phyloP scores from a whole-genome alignment of 2,329 filamentous ascomycete species.

The Hymenotorrendiella dingleyae region DNA sequence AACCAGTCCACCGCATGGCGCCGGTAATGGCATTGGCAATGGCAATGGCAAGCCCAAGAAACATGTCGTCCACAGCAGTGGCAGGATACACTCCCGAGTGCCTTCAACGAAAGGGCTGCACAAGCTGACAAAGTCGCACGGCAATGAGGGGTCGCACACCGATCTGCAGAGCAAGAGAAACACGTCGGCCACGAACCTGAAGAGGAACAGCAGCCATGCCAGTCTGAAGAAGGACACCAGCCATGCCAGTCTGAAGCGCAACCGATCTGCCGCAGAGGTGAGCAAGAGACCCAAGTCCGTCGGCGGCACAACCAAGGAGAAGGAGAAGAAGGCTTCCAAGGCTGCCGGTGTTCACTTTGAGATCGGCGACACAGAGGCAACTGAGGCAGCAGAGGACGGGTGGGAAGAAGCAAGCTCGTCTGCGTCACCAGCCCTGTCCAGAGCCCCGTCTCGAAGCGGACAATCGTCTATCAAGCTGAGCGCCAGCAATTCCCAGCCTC shows the following conservation, averaged over 20 bases:
- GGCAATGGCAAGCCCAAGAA: conserved; percentile 27
- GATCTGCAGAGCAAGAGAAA: conserved; percentile 25
- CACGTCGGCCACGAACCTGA: conserved; percentile 31
- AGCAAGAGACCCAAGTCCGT: conserved; percentile 44
- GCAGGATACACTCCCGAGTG: conserved; percentile 23
- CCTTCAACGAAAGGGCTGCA: conserved; percentile 27
- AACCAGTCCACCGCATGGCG: conserved; percentile 19
- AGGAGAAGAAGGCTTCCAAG: conserved; percentile 35
- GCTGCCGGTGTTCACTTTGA: conserved; percentile 57
- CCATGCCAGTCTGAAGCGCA: conserved; percentile 51
- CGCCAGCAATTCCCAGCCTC: conserved; percentile 26
- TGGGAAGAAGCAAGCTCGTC: conserved; percentile 63
- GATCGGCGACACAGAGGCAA: conserved; percentile 46
- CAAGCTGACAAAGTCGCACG: conserved; percentile 25
- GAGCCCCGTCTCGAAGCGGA: conserved; percentile 38
- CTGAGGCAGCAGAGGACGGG: too few relatives aligned
- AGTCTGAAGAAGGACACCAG: conserved; percentile 50
- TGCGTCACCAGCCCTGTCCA: conserved; percentile 52
- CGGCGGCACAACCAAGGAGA: conserved; percentile 19
- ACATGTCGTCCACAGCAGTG: conserved; percentile 25
- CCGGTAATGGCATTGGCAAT: too few relatives aligned
- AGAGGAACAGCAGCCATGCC: conserved; percentile 45
- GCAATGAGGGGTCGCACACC: conserved; percentile 22
- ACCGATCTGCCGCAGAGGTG: conserved; percentile 53
- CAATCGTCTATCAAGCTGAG: conserved; percentile 41